A percentile compares a stretch with the other conserved stretches of the same genome.
Evolutionary conservation across 23 red algal species (phyloP).

Genomic region (Gracilaria caudata): DNA sequence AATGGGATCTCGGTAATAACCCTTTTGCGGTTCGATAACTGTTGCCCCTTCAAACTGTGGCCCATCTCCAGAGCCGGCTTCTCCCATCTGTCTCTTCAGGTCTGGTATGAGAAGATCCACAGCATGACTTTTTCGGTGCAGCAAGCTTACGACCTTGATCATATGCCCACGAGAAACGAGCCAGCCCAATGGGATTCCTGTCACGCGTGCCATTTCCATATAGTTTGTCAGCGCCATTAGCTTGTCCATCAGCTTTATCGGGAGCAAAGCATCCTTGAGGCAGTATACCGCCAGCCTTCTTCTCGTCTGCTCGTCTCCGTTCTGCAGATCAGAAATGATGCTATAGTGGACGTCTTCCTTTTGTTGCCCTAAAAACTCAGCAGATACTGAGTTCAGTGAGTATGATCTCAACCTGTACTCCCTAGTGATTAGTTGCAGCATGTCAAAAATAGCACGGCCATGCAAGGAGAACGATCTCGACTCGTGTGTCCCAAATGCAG

Average conservation of each 20-base stretch:
- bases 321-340: conserved; percentile 95
- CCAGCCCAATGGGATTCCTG: conserved; percentile 96
- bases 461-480: conserved; percentile 88
- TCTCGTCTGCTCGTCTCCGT: conserved; percentile 92
- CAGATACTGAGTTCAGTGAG: conserved; percentile 97
- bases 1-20: conserved; percentile 89
- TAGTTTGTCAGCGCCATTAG: conserved; percentile 98
- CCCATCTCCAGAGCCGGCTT: conserved; percentile 54
- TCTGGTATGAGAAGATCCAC: conserved; percentile 90
- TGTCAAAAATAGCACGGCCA: conserved; percentile 95
- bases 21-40: conserved; percentile 87
- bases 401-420: conserved; percentile 99
- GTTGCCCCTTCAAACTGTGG: conserved; percentile 97
- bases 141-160: conserved; percentile 96
- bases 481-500: conserved; percentile 96
- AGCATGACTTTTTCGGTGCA: conserved; percentile 89
- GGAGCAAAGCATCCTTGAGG: conserved; percentile 95
- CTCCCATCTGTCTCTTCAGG: conserved; percentile 34
- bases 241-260: conserved; percentile 94
- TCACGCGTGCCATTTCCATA: conserved; percentile 98
- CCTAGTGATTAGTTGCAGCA: conserved; percentile 95
- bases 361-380: conserved; percentile 95
- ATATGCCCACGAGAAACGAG: conserved; percentile 96
- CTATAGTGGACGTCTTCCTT: conserved; percentile 99
- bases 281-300: conserved; percentile 95